Base-by-base conservation (phyloP, 352 stramenopile genomes). In the Phytophthora pistaciae region DNA sequence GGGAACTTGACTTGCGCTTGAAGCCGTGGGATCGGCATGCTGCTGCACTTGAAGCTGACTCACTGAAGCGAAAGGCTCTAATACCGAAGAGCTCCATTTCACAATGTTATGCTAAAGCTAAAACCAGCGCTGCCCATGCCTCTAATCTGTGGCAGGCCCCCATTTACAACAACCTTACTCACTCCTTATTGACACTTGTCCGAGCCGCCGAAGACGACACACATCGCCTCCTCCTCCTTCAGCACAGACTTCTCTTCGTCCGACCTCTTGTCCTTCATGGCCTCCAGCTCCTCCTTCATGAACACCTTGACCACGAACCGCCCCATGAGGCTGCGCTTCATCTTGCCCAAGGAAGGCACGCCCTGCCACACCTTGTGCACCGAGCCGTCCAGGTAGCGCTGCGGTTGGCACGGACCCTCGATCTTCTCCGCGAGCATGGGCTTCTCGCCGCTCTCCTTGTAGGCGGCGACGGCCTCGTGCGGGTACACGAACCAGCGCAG, bases 401-500 rank as follows among this genome's bases (percentile, higher is more conserved):
- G 76, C 5, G 73, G 76, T 29, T 83, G 73, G 44, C 66, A 76
- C 49, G 76, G 76, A 0, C 76, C 76, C 36, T 64, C 38, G 29
- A 81, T 75, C 40, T 66, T 73, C n/a, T 67, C 63, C 6, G 63
- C 66, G 5, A 79, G 69, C 10, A 21, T 14, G 13, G 71, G 63
- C 23, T 80, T 80, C 48, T 72, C 27, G 18, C 66, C 53, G 21
- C 44, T 62, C 10, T 66, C 48, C 42, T 75, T 79, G 46, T 70
- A 78, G 1, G 52, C 56, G 11, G 56, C 60, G 14, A 81, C 72
- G 11, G 73, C 76, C 29, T 83, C 73, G 23, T 73, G 56, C 60
- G 76, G 66, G 44, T 83, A 83, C 48, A 72, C 66, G 62, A 83
- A 83, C 76, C 76, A 83, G 33, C 76, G 76, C 46, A 83, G 55